Conservation (phyloP, 75 land plant species). For the Adiantum capillusveneris region DNA sequence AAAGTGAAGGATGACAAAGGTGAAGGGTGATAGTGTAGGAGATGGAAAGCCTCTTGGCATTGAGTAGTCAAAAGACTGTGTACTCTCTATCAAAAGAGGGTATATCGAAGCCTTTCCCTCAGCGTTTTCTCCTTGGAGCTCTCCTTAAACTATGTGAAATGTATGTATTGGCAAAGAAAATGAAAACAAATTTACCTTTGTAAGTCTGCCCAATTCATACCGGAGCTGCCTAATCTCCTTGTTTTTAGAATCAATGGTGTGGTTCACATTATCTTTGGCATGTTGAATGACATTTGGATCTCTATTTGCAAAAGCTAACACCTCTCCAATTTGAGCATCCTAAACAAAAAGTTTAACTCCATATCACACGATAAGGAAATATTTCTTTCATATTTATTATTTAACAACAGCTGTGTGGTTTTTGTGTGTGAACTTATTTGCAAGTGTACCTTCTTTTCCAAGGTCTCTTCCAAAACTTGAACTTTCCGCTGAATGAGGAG, state of each 20-base stretch:
- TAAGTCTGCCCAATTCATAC: slow-evolving; percentile 28
- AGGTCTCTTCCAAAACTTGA: slow-evolving; percentile 24
- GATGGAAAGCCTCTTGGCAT: too few relatives aligned
- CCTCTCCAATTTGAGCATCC: slow-evolving; percentile 34
- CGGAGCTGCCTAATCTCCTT: slow-evolving; percentile 20
- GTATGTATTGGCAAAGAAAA: too few relatives aligned
- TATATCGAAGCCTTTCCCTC: too few relatives aligned
- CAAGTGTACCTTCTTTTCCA: slow-evolving; percentile 26
- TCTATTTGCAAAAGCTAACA: neutral
- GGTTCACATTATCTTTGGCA: slow-evolving; percentile 14
- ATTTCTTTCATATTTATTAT: too few relatives aligned
- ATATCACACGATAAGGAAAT: neutral
- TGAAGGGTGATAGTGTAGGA: too few relatives aligned
- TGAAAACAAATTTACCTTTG: too few relatives aligned
- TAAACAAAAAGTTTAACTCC: neutral
- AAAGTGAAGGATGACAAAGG: too few relatives aligned
- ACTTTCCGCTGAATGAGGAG: slow-evolving; percentile 23
- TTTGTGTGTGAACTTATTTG: neutral
- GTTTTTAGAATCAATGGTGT: slow-evolving; percentile 24
- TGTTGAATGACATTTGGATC: slow-evolving; percentile 7
- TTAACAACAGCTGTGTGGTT: neutral
- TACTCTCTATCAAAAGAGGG: too few relatives aligned
- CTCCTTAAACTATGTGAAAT: too few relatives aligned
- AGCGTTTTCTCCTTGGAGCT: too few relatives aligned
- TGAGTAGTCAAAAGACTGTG: too few relatives aligned